Evolutionary conservation across 2,329 filamentous ascomycete species (phyloP).

Genomic region (Ascochyta lentis): DNA sequence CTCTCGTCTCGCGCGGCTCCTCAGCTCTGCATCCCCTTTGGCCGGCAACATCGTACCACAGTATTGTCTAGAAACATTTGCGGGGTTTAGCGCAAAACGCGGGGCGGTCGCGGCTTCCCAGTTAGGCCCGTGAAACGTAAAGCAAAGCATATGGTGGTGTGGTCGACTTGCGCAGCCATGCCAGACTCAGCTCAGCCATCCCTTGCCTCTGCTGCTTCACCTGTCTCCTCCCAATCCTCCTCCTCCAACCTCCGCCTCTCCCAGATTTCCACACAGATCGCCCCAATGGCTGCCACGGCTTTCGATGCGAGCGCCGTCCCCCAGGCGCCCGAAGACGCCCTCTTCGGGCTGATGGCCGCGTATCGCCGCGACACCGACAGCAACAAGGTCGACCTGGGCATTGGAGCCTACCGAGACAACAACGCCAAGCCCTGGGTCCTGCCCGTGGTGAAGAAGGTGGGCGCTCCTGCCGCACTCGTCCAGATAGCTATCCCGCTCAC

Average conservation of each 20-base stretch:
- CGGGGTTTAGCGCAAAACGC: conserved; percentile 34
- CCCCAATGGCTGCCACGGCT: conserved; percentile 65
- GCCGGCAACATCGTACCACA: conserved; percentile 12
- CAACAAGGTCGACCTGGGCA: conserved; percentile 91
- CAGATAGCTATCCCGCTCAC: conserved; percentile 26
- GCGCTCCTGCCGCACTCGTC: conserved; percentile 24
- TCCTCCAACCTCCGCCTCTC: conserved; percentile 52
- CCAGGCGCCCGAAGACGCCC: conserved; percentile 90
- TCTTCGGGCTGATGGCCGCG: conserved; percentile 91
- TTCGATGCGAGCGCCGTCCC: conserved; percentile 81
- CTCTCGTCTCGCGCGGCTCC: conserved; percentile 17
- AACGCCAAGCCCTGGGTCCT: conserved; percentile 97
- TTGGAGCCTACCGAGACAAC: conserved; percentile 94
- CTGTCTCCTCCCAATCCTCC: conserved; percentile 22
- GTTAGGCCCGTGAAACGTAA: conserved; percentile 35
- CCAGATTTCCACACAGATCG: conserved; percentile 74
- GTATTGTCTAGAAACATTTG: conserved; percentile 19
- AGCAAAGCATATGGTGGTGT: conserved; percentile 23
- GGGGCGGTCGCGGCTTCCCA: conserved; percentile 24
- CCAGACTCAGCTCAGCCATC: conserved; percentile 28
- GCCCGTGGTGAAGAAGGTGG: conserved; percentile 94
- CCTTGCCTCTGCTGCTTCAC: conserved; percentile 4
- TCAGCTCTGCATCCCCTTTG: conserved; percentile 29
- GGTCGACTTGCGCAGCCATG: conserved; percentile 27
- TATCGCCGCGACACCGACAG: conserved; percentile 77